Percentiles rank a stretch among this genome's conserved stretches.
phyloP scores from a whole-genome alignment of 2,329 filamentous ascomycete species.

The Colletotrichum nymphaeae region DNA sequence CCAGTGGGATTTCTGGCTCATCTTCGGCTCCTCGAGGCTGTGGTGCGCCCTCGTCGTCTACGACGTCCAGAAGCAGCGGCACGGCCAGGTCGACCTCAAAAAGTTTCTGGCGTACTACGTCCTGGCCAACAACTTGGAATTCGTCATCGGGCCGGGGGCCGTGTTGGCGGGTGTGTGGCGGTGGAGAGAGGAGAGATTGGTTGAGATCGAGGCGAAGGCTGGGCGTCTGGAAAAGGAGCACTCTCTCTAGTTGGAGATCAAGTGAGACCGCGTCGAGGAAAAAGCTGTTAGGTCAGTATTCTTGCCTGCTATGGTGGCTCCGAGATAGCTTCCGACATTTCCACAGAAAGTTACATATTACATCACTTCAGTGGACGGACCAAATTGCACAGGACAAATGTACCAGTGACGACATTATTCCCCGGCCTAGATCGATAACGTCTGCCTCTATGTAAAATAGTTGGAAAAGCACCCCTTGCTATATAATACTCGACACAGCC shows the following conservation, averaged over 20 bases:
- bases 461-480: conserved; percentile 2
- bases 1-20: neutral
- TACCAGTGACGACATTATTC: conserved; percentile 17
- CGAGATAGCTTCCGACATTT: neutral
- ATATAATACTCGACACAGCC: conserved; percentile 22
- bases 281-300: too few relatives aligned
- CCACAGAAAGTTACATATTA: neutral
- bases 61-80: neutral
- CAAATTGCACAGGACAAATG: neutral
- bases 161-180: neutral
- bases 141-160: neutral
- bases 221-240: neutral
- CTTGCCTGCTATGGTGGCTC: too few relatives aligned
- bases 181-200: neutral
- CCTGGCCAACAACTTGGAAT: neutral
- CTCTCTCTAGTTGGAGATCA: neutral
- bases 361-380: neutral
- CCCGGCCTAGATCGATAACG: conserved; percentile 9
- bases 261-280: too few relatives aligned
- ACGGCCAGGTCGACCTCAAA: neutral
- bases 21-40: neutral
- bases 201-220: neutral
- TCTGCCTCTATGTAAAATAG: conserved; percentile 16
- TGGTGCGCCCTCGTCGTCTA: neutral
- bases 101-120: neutral